These are phyloP conservation scores for Psilocybe mexicana DNA, from an alignment of 1,284 basidiomycete genomes.

Conservation along the genomic window DNA sequence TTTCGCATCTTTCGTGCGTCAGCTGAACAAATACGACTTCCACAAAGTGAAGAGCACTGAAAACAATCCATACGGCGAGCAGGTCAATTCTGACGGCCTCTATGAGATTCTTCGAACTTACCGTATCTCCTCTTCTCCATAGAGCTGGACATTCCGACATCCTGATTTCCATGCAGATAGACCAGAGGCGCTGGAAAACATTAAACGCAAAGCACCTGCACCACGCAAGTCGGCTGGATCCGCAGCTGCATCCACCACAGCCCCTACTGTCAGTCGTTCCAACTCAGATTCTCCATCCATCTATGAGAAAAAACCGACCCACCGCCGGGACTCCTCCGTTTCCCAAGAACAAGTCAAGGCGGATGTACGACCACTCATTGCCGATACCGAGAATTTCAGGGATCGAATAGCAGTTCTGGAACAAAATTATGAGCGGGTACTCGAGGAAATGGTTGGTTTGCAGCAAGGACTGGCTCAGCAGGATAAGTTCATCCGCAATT, in stretches of 20 bases:
- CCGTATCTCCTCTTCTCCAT: neutral
- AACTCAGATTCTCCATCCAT: neutral
- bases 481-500: slow-evolving; percentile 80
- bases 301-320: neutral
- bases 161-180: neutral
- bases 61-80: slow-evolving; percentile 74
- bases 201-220: neutral
- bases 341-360: neutral
- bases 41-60: slow-evolving; percentile 91
- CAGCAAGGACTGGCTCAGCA: slow-evolving; percentile 86
- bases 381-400: neutral
- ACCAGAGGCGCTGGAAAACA: neutral
- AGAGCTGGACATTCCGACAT: neutral
- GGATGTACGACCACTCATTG: neutral
- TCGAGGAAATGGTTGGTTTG: slow-evolving; percentile 82
- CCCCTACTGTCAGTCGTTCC: neutral
- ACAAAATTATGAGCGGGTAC: slow-evolving; percentile 38
- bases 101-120: too few relatives aligned
- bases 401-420: neutral
- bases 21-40: slow-evolving; percentile 98
- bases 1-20: slow-evolving; percentile 90
- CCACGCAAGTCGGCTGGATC: neutral
- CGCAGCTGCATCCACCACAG: neutral
- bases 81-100: slow-evolving; percentile 43
- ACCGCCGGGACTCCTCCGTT: neutral